These are phyloP conservation scores for Tulasnella sp. DNA, from an alignment of 768 basidiomycete species.

Conservation along the genomic window DNA sequence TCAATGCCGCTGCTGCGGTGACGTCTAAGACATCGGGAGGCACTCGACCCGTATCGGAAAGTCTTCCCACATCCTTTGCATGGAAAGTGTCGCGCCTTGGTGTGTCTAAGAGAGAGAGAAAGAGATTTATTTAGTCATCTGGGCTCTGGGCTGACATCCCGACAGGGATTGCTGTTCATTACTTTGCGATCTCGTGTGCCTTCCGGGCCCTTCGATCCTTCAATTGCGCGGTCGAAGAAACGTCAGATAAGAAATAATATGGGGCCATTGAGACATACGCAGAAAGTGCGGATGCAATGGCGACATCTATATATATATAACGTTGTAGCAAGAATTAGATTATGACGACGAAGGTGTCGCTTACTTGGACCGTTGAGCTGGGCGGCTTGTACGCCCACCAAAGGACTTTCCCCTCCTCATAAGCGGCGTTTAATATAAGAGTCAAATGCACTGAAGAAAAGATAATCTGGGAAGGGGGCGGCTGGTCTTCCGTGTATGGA, in stretches of 20 bases:
- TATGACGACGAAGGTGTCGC: no score
- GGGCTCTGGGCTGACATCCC: not conserved
- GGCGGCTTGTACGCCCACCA: no score
- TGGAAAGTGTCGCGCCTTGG: not conserved
- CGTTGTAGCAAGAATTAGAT: no score
- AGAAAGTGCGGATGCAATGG: no score
- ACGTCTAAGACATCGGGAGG: not conserved
- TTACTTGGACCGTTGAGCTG: no score
- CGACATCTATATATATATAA: no score
- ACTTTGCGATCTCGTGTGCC: not conserved
- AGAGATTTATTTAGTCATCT: not conserved
- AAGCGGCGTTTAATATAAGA: no score
- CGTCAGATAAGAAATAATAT: not conserved
- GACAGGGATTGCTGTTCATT: not conserved
- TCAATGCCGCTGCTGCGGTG: not conserved
- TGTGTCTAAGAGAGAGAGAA: not conserved
- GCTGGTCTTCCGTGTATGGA: no score
- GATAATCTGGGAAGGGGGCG: no score
- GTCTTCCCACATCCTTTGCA: not conserved
- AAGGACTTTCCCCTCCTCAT: no score
- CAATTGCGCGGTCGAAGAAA: not conserved
- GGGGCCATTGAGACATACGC: no score
- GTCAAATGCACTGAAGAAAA: no score
- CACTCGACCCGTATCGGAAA: not conserved
- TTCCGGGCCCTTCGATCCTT: not conserved